These are phyloP conservation scores for Chytriomyces hyalinus DNA, from an alignment of 192 early-diverging fungal species.

Conservation along the genomic window DNA sequence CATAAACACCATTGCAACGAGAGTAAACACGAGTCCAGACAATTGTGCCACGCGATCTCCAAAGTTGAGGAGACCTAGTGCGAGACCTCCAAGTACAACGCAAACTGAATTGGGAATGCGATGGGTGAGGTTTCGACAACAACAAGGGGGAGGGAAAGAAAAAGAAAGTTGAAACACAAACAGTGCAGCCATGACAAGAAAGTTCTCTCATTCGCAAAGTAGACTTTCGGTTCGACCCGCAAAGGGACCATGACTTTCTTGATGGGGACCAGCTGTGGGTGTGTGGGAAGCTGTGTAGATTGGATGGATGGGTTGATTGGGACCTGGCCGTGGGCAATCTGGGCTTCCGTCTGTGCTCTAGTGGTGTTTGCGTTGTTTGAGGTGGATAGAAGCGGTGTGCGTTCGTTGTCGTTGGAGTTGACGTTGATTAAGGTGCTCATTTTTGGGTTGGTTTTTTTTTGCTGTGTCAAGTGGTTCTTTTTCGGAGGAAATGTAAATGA, in stretches of 20 bases:
- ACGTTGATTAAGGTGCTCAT: neutral
- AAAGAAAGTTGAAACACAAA: neutral
- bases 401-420: slow-evolving; percentile 13
- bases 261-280: slow-evolving; percentile 1
- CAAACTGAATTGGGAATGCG: slow-evolving; percentile 42
- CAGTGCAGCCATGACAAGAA: slow-evolving; percentile 50
- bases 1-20: slow-evolving; percentile 74
- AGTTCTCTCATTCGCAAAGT: slow-evolving; percentile 86
- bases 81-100: slow-evolving; percentile 72
- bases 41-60: slow-evolving; percentile 70
- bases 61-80: slow-evolving; percentile 78
- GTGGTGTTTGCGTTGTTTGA: neutral
- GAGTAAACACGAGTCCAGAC: slow-evolving; percentile 72
- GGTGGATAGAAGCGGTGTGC: slow-evolving; percentile 14
- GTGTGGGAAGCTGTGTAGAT: slow-evolving; percentile 19
- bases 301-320: slow-evolving; percentile 21
- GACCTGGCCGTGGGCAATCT: slow-evolving; percentile 17
- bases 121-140: neutral
- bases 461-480: neutral
- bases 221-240: slow-evolving; percentile 84
- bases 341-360: slow-evolving; percentile 5
- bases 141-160: neutral
- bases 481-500: neutral
- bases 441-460: slow-evolving; percentile 9
- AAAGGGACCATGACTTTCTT: slow-evolving; percentile 57